Evolutionary conservation across 768 basidiomycete species (phyloP).

Genomic region (Arthromyces matolae): DNA sequence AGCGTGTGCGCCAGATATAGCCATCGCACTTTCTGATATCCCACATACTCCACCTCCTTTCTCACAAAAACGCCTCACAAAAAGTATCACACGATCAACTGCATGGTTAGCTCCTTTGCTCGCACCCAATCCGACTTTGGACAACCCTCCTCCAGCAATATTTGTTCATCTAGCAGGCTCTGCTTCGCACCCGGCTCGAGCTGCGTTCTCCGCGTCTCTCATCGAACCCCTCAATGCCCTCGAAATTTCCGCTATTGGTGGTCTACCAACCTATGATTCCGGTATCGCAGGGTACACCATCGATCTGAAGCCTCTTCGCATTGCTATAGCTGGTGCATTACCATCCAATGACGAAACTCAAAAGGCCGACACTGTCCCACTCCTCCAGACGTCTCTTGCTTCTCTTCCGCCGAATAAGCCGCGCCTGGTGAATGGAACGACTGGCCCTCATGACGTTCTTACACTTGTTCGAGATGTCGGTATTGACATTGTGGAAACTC

Average conservation of each 20-base stretch:
- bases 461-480: conserved; percentile 60
- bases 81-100: conserved; percentile 66
- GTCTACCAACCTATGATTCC: conserved; percentile 58
- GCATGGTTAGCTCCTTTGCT: conserved; percentile 63
- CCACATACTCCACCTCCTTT: conserved; percentile 62
- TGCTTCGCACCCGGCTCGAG: conserved; percentile 50
- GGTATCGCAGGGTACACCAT: conserved; percentile 68
- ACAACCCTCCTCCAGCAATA: conserved; percentile 35
- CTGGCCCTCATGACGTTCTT: conserved; percentile 75
- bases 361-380: conserved; percentile 18
- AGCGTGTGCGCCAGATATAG: conserved; percentile 63
- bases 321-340: conserved; percentile 28
- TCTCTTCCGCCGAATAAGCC: conserved; percentile 53
- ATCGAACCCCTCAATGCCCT: conserved; percentile 51
- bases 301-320: conserved; percentile 53
- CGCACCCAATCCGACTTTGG: conserved; percentile 14
- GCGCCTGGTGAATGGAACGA: conserved; percentile 53
- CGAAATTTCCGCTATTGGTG: conserved; percentile 50
- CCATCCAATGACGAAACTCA: too few species aligned
- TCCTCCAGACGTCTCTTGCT: conserved; percentile 59
- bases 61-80: conserved; percentile 76
- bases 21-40: conserved; percentile 67
- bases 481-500: conserved; percentile 71
- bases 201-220: conserved; percentile 58
- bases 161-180: conserved; percentile 73